phyloP scores from a whole-genome alignment of 257 asterid genomes.

The Solanum arcanum region DNA sequence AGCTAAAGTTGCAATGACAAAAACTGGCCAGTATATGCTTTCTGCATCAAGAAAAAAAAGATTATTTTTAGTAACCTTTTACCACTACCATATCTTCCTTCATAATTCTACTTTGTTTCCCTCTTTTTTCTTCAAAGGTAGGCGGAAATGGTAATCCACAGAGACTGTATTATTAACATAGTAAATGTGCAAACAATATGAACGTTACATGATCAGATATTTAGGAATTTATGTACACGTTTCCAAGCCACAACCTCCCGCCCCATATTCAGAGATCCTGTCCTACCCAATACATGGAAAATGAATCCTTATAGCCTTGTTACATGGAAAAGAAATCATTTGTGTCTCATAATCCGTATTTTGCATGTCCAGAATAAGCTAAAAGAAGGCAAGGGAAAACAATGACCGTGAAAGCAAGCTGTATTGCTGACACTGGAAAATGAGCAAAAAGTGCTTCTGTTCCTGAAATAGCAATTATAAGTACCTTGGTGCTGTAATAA shows the following conservation, averaged over 20 bases:
- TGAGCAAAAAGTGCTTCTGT: slow-evolving; percentile 19
- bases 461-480: slow-evolving; percentile 19
- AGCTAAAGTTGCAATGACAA: slow-evolving; percentile 81
- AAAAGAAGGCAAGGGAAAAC: slow-evolving; percentile 32
- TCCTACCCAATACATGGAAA: neutral
- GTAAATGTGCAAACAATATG: neutral
- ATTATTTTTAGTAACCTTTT: neutral
- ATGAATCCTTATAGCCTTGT: neutral
- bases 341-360: slow-evolving; percentile 1
- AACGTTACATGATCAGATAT: neutral
- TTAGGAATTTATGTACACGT: neutral
- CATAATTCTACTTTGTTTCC: neutral
- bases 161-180: neutral
- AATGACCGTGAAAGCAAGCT: slow-evolving; percentile 29
- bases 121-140: neutral
- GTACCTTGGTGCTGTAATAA: neutral
- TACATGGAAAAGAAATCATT: neutral
- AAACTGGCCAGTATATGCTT: slow-evolving; percentile 84
- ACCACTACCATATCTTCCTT: neutral
- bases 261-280: neutral
- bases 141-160: neutral
- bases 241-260: neutral
- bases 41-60: slow-evolving; percentile 28
- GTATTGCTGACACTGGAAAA: slow-evolving; percentile 10
- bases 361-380: slow-evolving; percentile 38